Evolutionary conservation across 2,329 filamentous ascomycete species (phyloP).

Genomic region (Aspergillus sp.): DNA sequence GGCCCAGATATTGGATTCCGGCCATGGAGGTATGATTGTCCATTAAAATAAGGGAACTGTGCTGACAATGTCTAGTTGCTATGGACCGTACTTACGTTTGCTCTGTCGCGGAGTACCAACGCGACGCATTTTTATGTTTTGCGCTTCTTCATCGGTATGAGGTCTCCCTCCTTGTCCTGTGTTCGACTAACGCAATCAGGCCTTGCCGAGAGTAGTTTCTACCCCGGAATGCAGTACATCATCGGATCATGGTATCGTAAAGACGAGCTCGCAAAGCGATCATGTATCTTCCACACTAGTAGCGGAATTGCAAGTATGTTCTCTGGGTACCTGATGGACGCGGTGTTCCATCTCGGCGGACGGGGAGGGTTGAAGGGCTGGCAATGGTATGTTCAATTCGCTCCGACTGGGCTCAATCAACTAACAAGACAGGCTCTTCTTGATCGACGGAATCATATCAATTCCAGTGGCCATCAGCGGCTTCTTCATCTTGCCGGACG

Average conservation of each 20-base stretch:
- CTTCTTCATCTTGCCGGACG: constrained; percentile 52
- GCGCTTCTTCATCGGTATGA: constrained; percentile 51
- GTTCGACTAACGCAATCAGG: constrained; percentile 25
- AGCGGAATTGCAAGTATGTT: constrained; percentile 48
- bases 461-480: constrained; percentile 55
- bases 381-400: constrained; percentile 45
- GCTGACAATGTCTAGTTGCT: constrained; percentile 34
- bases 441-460: constrained; percentile 57
- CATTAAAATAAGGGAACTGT: not conserved
- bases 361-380: constrained; percentile 53
- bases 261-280: constrained; percentile 54
- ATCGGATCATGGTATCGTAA: constrained; percentile 55
- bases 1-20: constrained; percentile 53
- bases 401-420: not conserved
- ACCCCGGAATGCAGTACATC: constrained; percentile 56
- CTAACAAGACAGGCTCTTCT: constrained; percentile 46
- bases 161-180: too few relatives aligned
- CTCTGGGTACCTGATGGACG: constrained; percentile 58
- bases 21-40: constrained; percentile 42
- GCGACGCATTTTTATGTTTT: constrained; percentile 50
- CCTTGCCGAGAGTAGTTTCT: constrained; percentile 53
- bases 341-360: constrained; percentile 53
- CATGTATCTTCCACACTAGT: constrained; percentile 55
- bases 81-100: constrained; percentile 54
- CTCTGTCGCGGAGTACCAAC: constrained; percentile 43